Conservation (phyloP, 495 filamentous ascomycete genomes). For the Hypomontagnella submonticulosa region DNA sequence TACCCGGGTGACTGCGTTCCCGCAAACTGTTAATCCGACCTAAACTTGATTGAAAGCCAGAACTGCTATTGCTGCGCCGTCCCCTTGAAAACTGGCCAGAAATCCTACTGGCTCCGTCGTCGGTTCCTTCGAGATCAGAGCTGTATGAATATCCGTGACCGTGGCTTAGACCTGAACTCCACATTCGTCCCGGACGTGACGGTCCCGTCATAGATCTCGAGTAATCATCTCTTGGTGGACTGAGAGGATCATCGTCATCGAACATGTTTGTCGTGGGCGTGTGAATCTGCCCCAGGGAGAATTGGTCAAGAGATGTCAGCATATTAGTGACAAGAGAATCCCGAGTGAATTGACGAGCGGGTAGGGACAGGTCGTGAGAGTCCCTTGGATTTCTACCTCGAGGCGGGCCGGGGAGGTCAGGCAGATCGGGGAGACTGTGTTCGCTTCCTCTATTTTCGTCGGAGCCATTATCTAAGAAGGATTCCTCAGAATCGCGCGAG, state of each 20-base stretch:
- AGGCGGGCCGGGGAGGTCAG: slow-evolving; percentile 14
- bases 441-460: slow-evolving; percentile 42
- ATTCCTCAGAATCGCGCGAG: slow-evolving; percentile 44
- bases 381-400: slow-evolving; percentile 61
- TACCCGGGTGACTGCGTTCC: slow-evolving; percentile 55
- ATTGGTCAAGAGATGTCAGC: slow-evolving; percentile 87
- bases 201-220: slow-evolving; percentile 40
- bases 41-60: slow-evolving; percentile 71
- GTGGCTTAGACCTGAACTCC: slow-evolving; percentile 56
- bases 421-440: slow-evolving; percentile 48
- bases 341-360: slow-evolving; percentile 76
- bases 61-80: slow-evolving; percentile 84
- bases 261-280: slow-evolving; percentile 45
- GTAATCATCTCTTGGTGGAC: slow-evolving; percentile 42
- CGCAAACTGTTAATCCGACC: slow-evolving; percentile 72
- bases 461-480: slow-evolving; percentile 43
- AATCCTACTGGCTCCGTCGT: slow-evolving; percentile 68
- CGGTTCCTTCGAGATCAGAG: slow-evolving; percentile 71
- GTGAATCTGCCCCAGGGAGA: slow-evolving; percentile 66
- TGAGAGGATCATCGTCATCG: slow-evolving; percentile 54
- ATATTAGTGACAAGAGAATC: slow-evolving; percentile 93
- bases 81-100: slow-evolving; percentile 69
- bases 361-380: slow-evolving; percentile 88
- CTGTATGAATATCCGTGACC: slow-evolving; percentile 81
- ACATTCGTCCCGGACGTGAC: slow-evolving; percentile 43